phyloP scores from a whole-genome alignment of 192 early-diverging fungal genomes.

The Gaertneriomyces semiglobifer region DNA sequence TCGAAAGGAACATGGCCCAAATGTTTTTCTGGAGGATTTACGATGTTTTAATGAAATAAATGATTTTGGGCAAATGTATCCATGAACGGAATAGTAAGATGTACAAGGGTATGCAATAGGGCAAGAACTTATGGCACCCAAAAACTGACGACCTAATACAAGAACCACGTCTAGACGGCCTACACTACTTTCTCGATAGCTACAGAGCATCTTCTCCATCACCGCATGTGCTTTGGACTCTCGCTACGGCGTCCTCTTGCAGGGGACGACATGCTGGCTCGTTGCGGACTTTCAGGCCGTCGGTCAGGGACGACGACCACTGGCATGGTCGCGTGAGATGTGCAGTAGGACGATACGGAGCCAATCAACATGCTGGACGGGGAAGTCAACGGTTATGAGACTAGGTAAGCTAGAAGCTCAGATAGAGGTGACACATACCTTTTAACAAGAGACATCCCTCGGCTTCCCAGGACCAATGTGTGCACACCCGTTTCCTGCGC shows the following conservation, averaged over 20 bases:
- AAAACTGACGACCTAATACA: too few species aligned
- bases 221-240: too few species aligned
- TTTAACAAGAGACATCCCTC: background rate
- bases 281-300: too few species aligned
- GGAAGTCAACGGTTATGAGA: background rate
- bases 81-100: too few species aligned
- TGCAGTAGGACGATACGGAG: background rate
- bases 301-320: background rate
- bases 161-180: too few species aligned
- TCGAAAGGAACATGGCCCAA: conserved; percentile 23
- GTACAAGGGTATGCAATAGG: too few species aligned
- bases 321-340: background rate
- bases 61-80: too few species aligned
- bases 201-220: too few species aligned
- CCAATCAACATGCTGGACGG: conserved; percentile 1
- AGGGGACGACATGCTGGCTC: too few species aligned
- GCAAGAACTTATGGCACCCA: too few species aligned
- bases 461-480: background rate
- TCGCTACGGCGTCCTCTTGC: too few species aligned
- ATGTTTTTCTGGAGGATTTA: conserved; percentile 27
- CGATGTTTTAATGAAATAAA: background rate
- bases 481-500: background rate
- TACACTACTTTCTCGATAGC: too few species aligned
- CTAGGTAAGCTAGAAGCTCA: background rate
- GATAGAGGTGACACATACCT: background rate